Percentiles rank a stretch among this genome's conserved stretches.
phyloP scores from a whole-genome alignment of 2,329 filamentous ascomycete species.

The Pseudogymnoascus destructans region DNA sequence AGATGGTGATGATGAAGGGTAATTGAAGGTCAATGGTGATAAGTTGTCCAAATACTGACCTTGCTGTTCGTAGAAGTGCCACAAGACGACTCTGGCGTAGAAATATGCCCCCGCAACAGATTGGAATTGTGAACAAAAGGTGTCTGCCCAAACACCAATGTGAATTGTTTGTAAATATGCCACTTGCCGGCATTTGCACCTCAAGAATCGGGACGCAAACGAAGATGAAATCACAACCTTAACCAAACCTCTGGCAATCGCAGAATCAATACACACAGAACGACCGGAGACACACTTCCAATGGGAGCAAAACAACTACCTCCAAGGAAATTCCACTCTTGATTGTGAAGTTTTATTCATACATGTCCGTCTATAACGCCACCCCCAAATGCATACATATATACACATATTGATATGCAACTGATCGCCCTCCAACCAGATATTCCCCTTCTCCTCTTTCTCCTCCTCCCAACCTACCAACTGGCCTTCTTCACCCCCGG shows the following conservation, averaged over 20 bases:
- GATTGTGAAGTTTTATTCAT: not conserved
- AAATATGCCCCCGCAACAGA: not conserved
- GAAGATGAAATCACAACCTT: not conserved
- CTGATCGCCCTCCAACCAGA: not conserved
- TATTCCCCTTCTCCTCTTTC: not conserved
- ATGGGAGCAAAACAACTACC: not conserved
- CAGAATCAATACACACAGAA: not conserved
- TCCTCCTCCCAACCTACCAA: slow-evolving; percentile 49
- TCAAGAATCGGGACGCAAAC: not conserved
- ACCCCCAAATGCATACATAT: slow-evolving; percentile 8
- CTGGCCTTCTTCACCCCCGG: slow-evolving; percentile 93
- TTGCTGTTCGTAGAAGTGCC: not conserved
- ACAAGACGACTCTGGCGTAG: not conserved
- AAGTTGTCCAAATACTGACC: not conserved
- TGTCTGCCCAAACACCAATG: not conserved
- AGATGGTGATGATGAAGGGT: not conserved
- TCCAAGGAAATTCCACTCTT: not conserved
- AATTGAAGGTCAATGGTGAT: not conserved
- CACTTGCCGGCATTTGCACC: not conserved
- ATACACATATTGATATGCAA: slow-evolving; percentile 9
- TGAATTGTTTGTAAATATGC: slow-evolving; percentile 3
- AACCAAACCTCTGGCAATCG: not conserved
- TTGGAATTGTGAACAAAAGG: not conserved
- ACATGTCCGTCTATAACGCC: slow-evolving; percentile 10
- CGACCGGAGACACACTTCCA: not conserved